Percentiles rank a stretch among this genome's conserved stretches.
These are phyloP conservation scores for Eimeria praecox DNA, from an alignment of 169 alveolate species.

Conservation along the genomic window DNA sequence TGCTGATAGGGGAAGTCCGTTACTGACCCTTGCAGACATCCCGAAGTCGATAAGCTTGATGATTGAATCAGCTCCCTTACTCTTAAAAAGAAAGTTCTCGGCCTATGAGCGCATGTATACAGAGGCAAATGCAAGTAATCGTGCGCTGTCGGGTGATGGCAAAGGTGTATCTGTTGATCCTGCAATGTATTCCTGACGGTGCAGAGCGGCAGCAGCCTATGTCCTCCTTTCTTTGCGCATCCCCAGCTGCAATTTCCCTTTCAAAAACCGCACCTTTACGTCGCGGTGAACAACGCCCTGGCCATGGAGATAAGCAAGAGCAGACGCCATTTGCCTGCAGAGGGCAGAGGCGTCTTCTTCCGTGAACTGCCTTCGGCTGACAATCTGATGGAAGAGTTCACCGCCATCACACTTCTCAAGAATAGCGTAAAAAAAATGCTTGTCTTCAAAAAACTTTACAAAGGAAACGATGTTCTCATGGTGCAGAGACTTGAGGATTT, in stretches of 20 bases:
- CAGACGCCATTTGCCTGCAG: slow-evolving; percentile 86
- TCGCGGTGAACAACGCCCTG: slow-evolving; percentile 90
- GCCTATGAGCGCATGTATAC: slow-evolving; percentile 39
- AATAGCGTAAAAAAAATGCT: slow-evolving; percentile 82
- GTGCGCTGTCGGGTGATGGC: neutral
- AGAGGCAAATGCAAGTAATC: neutral
- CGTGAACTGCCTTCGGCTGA: slow-evolving; percentile 84
- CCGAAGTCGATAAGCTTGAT: slow-evolving; percentile 88
- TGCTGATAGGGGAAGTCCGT: neutral
- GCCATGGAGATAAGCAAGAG: slow-evolving; percentile 87
- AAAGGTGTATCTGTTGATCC: neutral
- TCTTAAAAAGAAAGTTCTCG: slow-evolving; percentile 80
- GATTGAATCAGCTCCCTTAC: slow-evolving; percentile 79
- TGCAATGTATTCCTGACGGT: neutral
- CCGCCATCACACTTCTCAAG: slow-evolving; percentile 91
- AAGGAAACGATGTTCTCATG: slow-evolving; percentile 75
- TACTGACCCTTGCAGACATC: slow-evolving; percentile 86
- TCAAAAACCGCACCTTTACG: slow-evolving; percentile 82
- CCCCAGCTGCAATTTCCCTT: neutral
- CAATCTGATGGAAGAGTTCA: slow-evolving; percentile 87
- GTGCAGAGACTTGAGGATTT: slow-evolving; percentile 87
- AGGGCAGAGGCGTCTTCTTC: slow-evolving; percentile 85
- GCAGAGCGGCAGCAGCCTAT: slow-evolving; percentile 19
- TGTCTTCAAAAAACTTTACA: slow-evolving; percentile 89
- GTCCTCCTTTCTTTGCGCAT: neutral